phyloP scores from a whole-genome alignment of 345 rosid species.

The Clausena lansium region DNA sequence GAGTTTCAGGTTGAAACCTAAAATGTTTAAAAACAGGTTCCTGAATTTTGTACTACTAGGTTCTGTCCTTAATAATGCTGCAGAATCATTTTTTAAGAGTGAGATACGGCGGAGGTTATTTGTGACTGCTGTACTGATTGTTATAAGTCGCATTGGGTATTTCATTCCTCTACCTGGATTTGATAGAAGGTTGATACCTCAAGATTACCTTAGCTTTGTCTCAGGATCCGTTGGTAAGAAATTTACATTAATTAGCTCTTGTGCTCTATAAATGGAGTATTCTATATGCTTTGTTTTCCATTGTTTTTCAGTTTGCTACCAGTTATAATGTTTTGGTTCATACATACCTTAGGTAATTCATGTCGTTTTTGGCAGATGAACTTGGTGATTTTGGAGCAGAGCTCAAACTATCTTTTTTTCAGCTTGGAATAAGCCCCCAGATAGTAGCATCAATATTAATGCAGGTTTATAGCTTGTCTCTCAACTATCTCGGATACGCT shows the following conservation, averaged over 20 bases:
- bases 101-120: slow-evolving; percentile 86
- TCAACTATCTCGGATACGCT: neutral
- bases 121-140: slow-evolving; percentile 65
- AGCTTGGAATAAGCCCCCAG: slow-evolving; percentile 97
- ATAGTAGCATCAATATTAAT: slow-evolving; percentile 81
- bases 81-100: slow-evolving; percentile 85
- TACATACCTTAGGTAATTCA: neutral
- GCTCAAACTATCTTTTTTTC: slow-evolving; percentile 86
- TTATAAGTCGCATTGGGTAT: slow-evolving; percentile 84
- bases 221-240: slow-evolving; percentile 86
- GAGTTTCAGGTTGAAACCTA: slow-evolving; percentile 31
- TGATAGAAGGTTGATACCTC: slow-evolving; percentile 79
- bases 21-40: slow-evolving; percentile 69
- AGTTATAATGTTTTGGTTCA: slow-evolving; percentile 1
- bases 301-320: slow-evolving; percentile 3
- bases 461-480: slow-evolving; percentile 57
- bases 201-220: slow-evolving; percentile 86
- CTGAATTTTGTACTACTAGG: slow-evolving; percentile 64
- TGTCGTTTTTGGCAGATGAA: slow-evolving; percentile 57
- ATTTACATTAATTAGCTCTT: neutral
- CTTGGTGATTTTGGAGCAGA: slow-evolving; percentile 75
- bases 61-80: slow-evolving; percentile 69
- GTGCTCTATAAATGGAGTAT: neutral
- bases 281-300: neutral
- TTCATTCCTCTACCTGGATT: slow-evolving; percentile 92